phyloP scores from a whole-genome alignment of 2,329 filamentous ascomycete genomes.

The Hypoxylon sp. region DNA sequence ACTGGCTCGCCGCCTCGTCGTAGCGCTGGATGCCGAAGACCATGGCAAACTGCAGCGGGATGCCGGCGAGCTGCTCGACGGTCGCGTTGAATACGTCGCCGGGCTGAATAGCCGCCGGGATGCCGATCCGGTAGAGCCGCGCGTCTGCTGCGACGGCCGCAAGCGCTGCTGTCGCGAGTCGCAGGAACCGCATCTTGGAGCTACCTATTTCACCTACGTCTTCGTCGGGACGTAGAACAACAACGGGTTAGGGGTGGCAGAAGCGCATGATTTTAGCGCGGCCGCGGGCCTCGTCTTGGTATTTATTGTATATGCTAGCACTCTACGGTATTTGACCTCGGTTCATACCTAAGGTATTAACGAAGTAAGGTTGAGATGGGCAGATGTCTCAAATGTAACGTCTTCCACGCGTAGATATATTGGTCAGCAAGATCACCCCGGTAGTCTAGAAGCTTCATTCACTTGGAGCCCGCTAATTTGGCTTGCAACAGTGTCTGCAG shows the following conservation, averaged over 20 bases:
- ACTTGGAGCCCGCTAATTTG: neutral
- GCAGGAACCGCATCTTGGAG: neutral
- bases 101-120: constrained; percentile 13
- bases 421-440: neutral
- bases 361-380: no score
- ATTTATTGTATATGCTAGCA: neutral
- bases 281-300: neutral
- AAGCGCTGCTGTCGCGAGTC: neutral
- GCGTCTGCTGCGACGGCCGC: constrained; percentile 4
- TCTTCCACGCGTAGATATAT: neutral
- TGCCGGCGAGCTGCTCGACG: constrained; percentile 14
- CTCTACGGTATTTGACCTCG: neutral
- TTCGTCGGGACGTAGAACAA: neutral
- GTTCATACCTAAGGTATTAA: neutral
- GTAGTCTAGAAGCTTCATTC: constrained; percentile 1
- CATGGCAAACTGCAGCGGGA: constrained; percentile 15
- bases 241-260: neutral
- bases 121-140: constrained; percentile 19
- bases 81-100: constrained; percentile 17
- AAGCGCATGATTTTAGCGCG: neutral
- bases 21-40: constrained; percentile 19
- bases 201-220: neutral
- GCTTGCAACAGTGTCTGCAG: neutral
- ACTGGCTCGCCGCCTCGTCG: constrained; percentile 9
- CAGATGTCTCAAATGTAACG: constrained; percentile 2